Base-by-base conservation (phyloP, 2,329 filamentous ascomycete genomes). In the Penicillium janthinellum region DNA sequence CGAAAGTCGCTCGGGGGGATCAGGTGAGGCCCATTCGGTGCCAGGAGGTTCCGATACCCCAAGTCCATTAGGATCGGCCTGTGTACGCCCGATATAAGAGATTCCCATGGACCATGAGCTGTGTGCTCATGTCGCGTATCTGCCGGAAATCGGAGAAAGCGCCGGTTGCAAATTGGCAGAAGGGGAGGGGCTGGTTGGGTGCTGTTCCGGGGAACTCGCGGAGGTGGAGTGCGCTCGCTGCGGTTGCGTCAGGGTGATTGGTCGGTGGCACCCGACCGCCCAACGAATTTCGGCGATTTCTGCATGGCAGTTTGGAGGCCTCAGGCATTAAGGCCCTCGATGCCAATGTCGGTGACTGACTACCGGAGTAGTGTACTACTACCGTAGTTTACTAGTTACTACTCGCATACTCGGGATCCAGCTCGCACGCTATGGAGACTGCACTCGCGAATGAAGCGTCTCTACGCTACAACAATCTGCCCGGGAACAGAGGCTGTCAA, bases 91-190 rank as follows among this genome's bases (percentile, higher is more conserved):
- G 67, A 66, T 68, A 72, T 70, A 69, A 70, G 66, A 69, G 8
- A 39, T 17, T 67, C 70, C 62, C 62, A 56, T 60, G 58, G 58
- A 67, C 66, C 62, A 66, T 60, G 61, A 60, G 64, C 62, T 35
- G 66, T 35, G 62, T 65, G 64, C 59, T 63, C 61, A 59, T 62
- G 48, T 62, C 61, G 61, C 58, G 50, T 42, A 71, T 67, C 64
- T 70, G 71, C 73, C 75, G 75, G 71, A 74, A 76, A 76, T 75
- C 74, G 74, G 75, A 74, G 70, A 73, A 74, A 70, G 22, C 25
- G 28, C 25, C 25, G 25, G n/a, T 47, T 42, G 39, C 39, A 35
- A 34, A 31, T 20, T 52, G 49, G 35, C 28, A 39, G 39, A 39
- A n/a, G 49, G 48, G 31, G 48, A 31, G 49, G 34, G 34, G 25